Evolutionary conservation across 179 eudicot genomes (phyloP).

Genomic region (Beta macrorhiza): DNA sequence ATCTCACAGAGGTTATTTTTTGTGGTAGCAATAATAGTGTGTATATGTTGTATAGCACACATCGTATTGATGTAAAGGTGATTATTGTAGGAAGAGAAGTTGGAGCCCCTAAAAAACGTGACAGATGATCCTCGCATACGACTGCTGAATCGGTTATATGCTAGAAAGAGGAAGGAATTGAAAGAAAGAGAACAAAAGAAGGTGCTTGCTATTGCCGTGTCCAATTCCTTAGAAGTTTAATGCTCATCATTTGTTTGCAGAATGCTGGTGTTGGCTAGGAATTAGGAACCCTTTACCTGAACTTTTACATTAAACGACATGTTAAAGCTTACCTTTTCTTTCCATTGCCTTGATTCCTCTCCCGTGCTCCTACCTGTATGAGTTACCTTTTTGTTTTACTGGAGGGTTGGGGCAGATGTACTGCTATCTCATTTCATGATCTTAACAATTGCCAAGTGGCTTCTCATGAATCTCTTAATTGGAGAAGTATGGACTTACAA

Average conservation of each 20-base stretch:
- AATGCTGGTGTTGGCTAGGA: background rate
- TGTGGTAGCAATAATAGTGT: slow-evolving; percentile 15
- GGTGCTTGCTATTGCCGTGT: slow-evolving; percentile 32
- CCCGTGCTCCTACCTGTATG: background rate
- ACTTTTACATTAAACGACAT: background rate
- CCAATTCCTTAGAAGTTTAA: background rate
- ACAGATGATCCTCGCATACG: slow-evolving; percentile 86
- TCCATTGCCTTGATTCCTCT: background rate
- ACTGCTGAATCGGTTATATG: slow-evolving; percentile 72
- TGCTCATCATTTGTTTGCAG: background rate
- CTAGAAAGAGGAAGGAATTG: slow-evolving; percentile 79
- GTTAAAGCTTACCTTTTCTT: background rate
- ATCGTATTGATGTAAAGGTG: slow-evolving; percentile 24
- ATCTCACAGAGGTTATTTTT: slow-evolving; percentile 65
- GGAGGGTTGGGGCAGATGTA: background rate
- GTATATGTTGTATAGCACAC: slow-evolving; percentile 1
- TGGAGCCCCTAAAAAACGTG: slow-evolving; percentile 71
- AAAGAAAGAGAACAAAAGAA: slow-evolving; percentile 56
- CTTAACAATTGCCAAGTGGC: background rate
- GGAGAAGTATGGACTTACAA: background rate
- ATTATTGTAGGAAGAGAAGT: slow-evolving; percentile 70
- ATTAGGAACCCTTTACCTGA: background rate
- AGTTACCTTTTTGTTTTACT: background rate
- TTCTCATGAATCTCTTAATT: background rate
- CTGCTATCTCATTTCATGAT: background rate